Percentiles rank a stretch among this genome's conserved stretches.
Conservation (phyloP, 768 basidiomycete species). For the Tulasnella sp. region DNA sequence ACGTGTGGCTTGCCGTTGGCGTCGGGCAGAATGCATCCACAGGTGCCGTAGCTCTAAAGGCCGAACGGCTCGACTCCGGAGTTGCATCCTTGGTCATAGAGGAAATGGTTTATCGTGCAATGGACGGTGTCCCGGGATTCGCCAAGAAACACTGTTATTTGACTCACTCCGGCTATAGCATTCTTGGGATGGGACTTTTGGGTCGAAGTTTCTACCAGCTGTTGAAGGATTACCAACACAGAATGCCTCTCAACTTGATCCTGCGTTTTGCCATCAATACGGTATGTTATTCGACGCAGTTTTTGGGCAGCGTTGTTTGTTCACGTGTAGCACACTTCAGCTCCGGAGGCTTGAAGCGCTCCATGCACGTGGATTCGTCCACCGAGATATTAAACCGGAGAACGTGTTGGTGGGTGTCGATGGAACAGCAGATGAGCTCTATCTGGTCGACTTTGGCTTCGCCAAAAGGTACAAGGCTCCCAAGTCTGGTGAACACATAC, state of each 20-base stretch:
- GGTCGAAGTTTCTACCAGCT: neutral
- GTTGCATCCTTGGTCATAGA: neutral
- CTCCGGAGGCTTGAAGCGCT: neutral
- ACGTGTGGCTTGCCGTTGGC: conserved; percentile 1
- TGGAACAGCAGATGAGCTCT: conserved; percentile 20
- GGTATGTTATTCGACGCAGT: neutral
- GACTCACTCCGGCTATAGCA: neutral
- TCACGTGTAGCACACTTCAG: neutral
- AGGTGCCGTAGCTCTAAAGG: neutral
- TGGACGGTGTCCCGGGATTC: neutral
- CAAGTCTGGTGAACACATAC: conserved; percentile 2
- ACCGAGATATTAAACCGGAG: conserved; percentile 40
- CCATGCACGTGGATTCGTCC: conserved; percentile 22
- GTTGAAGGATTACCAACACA: neutral
- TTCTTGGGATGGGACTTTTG: conserved; percentile 2
- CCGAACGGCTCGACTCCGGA: neutral
- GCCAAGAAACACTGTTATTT: neutral
- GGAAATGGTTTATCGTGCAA: neutral
- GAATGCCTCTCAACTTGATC: neutral
- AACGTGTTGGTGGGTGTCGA: conserved; percentile 34
- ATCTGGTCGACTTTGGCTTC: conserved; percentile 9
- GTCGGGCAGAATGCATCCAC: neutral
- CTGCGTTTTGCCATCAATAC: neutral
- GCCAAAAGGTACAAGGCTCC: conserved; percentile 1
- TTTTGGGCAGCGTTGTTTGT: neutral